Base-by-base conservation (phyloP, 176 grass and related monocot species). In the Triticum timopheevii region DNA sequence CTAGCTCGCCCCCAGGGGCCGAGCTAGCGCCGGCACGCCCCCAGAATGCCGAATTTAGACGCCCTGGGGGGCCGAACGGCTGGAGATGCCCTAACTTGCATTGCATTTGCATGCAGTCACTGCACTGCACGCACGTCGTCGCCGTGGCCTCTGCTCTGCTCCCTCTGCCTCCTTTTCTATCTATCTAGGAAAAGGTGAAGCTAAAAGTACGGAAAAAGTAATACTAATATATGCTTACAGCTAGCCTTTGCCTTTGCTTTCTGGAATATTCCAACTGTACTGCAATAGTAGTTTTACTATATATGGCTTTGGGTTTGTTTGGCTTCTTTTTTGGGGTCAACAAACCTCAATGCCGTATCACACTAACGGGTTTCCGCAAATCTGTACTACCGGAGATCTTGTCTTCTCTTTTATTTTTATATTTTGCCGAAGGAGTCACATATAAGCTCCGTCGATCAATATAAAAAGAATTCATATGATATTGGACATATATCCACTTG, bases 201-300 rank as follows among this genome's bases (percentile, higher is more conserved):
- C 50, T 54, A 44, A 50, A 50, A 49, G 47, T 2, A 3, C 1
- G 68, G 10, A 23, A 10, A 69, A 56, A 33, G 16, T 7, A 54
- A 54, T 54, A 15, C 13, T 11, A 12, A 31, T 61, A 34, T 44
- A 27, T 39, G 34, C 24, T 40, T 22, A 22, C 33, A 47, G 40
- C 40, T 81, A 68, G 76, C 49, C 15, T 13, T 52, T 52, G 49
- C 15, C 49, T 52, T 52, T 52, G 49, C 49, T 22, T 58, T 58
- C 54, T 30, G 25, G 84, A 86, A 82, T 90, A 86, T 82, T 86
- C 61, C 50, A 38, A 64, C 78, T 90, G 78, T 86, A 31, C 39
- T 71, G 15, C 62, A 69, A 71, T 62, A 86, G 83, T 86, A 24
- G 36, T 76, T 54, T 7, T 76, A 76, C 45, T 76, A 54, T 77